Percentiles rank a stretch among this genome's conserved stretches.
Conservation (phyloP, 2,329 filamentous ascomycete species). For the Fusarium sulawesiense region DNA sequence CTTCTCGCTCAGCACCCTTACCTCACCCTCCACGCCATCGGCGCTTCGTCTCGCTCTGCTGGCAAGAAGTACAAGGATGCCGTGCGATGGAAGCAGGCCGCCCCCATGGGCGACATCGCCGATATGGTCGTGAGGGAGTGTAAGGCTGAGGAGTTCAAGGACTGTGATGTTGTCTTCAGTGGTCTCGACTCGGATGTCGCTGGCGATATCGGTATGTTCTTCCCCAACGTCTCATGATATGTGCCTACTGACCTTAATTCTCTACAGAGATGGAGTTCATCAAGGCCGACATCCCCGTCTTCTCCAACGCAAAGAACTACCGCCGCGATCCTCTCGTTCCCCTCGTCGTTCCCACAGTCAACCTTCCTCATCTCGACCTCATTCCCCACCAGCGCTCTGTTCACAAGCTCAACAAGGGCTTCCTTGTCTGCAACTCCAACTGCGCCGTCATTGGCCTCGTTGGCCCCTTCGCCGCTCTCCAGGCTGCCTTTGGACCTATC, state of each 20-base stretch:
- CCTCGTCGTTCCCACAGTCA: slow-evolving; percentile 94
- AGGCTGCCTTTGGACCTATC: slow-evolving; percentile 86
- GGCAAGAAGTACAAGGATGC: slow-evolving; percentile 96
- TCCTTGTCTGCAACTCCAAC: slow-evolving; percentile 97
- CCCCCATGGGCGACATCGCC: slow-evolving; percentile 82
- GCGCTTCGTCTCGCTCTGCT: slow-evolving; percentile 87
- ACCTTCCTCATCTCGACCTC: slow-evolving; percentile 85
- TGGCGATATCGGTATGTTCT: slow-evolving; percentile 80
- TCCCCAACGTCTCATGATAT: neutral
- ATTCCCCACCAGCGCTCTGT: slow-evolving; percentile 88
- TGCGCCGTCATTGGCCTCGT: slow-evolving; percentile 97
- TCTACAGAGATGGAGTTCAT: slow-evolving; percentile 86
- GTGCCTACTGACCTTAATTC: slow-evolving; percentile 10
- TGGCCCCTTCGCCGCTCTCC: slow-evolving; percentile 91
- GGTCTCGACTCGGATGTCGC: slow-evolving; percentile 94
- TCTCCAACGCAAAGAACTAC: slow-evolving; percentile 99
- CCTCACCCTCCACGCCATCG: slow-evolving; percentile 87
- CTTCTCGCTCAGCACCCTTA: slow-evolving; percentile 88
- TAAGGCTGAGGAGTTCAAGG: slow-evolving; percentile 81
- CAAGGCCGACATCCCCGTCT: slow-evolving; percentile 87
- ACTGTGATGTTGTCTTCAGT: slow-evolving; percentile 94
- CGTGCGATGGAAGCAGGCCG: slow-evolving; percentile 92
- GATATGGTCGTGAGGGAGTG: slow-evolving; percentile 89
- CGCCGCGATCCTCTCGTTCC: slow-evolving; percentile 90
- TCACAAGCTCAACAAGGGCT: slow-evolving; percentile 81